Conservation (phyloP, 2,329 filamentous ascomycete genomes). For the Cyanodermella asteris region DNA sequence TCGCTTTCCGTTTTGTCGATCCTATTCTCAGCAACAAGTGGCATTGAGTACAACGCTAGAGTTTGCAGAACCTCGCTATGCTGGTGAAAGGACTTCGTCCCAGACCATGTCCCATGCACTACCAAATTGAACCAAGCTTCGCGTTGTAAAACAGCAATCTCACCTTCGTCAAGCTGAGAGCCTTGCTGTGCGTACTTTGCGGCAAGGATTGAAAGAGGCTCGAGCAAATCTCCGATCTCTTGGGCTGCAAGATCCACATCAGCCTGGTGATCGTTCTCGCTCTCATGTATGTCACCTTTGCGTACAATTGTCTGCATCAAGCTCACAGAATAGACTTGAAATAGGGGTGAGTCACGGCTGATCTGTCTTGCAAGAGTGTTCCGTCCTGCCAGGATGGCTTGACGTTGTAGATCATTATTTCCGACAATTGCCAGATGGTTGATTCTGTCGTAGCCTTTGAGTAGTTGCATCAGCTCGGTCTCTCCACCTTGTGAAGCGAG, state of each 20-base stretch:
- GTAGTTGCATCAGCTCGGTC: conserved; percentile 62
- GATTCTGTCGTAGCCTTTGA: conserved; percentile 63
- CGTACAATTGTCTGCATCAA: conserved; percentile 73
- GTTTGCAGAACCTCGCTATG: conserved; percentile 57
- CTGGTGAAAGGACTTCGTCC: conserved; percentile 49
- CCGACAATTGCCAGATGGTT: conserved; percentile 54
- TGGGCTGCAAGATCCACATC: conserved; percentile 65
- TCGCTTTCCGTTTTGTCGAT: conserved; percentile 86
- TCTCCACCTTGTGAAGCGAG: conserved; percentile 57
- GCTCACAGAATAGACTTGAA: conserved; percentile 64
- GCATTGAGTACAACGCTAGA: conserved; percentile 70
- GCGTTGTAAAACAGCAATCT: conserved; percentile 51
- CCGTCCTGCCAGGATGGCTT: no score
- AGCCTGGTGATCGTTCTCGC: conserved; percentile 48
- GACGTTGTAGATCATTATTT: no score
- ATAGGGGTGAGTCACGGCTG: conserved; percentile 46
- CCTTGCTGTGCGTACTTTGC: conserved; percentile 21
- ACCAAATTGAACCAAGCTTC: conserved; percentile 98
- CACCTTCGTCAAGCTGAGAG: conserved; percentile 32
- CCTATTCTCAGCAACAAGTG: conserved; percentile 70
- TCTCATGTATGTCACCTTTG: conserved; percentile 65
- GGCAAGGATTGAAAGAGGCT: conserved; percentile 70
- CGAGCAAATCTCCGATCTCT: conserved; percentile 72
- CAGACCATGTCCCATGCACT: conserved; percentile 68
- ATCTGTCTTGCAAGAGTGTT: conserved; percentile 30